A percentile compares a stretch with the other conserved stretches of the same genome.
Conservation (phyloP, 2,329 filamentous ascomycete genomes). For the Leptographium lundbergii region DNA sequence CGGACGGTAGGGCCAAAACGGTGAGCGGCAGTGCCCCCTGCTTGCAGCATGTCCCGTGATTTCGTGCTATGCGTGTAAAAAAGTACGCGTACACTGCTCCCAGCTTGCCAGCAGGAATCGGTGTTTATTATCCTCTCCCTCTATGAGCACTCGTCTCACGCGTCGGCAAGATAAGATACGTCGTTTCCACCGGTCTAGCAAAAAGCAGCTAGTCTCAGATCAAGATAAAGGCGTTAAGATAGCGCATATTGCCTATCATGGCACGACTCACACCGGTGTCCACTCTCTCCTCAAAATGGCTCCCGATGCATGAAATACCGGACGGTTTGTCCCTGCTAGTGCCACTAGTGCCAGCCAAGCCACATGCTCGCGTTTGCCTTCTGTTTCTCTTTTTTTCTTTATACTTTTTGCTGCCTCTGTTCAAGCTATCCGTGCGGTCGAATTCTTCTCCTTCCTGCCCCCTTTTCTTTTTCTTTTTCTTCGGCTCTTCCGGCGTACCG, state of each 20-base stretch:
- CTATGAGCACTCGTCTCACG: too few relatives aligned
- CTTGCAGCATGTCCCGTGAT: too few relatives aligned
- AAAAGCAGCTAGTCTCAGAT: not conserved
- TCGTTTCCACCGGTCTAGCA: not conserved
- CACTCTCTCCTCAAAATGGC: not conserved
- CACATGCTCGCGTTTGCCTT: not conserved
- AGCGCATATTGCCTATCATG: not conserved
- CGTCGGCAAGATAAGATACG: too few relatives aligned
- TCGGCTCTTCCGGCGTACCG: not conserved
- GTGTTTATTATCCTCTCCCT: too few relatives aligned
- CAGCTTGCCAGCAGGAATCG: too few relatives aligned
- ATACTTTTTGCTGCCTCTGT: not conserved
- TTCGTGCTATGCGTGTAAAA: too few relatives aligned
- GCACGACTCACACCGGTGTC: not conserved
- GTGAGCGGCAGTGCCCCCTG: too few relatives aligned
- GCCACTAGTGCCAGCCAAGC: not conserved
- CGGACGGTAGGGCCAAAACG: too few relatives aligned
- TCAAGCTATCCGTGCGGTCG: not conserved
- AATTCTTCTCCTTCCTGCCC: not conserved
- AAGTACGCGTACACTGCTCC: too few relatives aligned
- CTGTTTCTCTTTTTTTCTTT: not conserved
- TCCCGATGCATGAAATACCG: constrained; percentile 1
- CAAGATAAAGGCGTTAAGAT: not conserved
- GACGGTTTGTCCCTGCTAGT: not conserved
- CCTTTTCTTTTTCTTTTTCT: not conserved